These are phyloP conservation scores for Aspergillus sparsus DNA, from an alignment of 495 filamentous ascomycete genomes.

Conservation along the genomic window DNA sequence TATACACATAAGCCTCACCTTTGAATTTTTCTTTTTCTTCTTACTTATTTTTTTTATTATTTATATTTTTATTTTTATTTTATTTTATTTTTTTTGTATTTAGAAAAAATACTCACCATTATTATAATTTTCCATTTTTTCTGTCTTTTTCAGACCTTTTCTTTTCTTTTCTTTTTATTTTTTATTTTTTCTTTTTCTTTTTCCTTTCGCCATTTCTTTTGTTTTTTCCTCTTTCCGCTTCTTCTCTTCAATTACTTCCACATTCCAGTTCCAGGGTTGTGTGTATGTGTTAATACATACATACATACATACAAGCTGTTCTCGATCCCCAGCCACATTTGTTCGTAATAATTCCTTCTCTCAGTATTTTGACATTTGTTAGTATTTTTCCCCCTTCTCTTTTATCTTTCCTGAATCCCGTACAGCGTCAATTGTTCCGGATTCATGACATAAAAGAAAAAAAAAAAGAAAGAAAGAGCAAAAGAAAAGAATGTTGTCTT, in stretches of 20 bases:
- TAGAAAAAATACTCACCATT: neutral
- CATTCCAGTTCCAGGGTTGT: neutral
- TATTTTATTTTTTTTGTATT: neutral
- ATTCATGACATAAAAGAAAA: neutral
- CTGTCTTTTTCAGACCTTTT: neutral
- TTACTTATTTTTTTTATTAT: neutral
- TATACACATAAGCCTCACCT: neutral
- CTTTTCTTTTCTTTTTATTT: no score
- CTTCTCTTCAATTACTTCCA: neutral
- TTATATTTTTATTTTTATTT: neutral
- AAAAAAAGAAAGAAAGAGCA: neutral
- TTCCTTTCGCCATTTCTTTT: neutral
- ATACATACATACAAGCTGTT: neutral
- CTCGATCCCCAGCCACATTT: slow-evolving; percentile 1
- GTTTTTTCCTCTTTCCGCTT: neutral
- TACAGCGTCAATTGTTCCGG: neutral
- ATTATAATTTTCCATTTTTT: neutral
- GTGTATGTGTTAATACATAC: no score
- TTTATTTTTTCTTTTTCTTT: neutral
- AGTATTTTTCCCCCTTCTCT: no score
- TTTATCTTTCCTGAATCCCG: neutral
- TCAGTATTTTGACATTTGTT: no score
- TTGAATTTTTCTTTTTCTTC: neutral
- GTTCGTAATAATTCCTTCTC: neutral
- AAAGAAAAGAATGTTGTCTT: slow-evolving; percentile 14